These are phyloP conservation scores for Peronosclerospora sorghi DNA, from an alignment of 352 stramenopile genomes.

Conservation along the genomic window DNA sequence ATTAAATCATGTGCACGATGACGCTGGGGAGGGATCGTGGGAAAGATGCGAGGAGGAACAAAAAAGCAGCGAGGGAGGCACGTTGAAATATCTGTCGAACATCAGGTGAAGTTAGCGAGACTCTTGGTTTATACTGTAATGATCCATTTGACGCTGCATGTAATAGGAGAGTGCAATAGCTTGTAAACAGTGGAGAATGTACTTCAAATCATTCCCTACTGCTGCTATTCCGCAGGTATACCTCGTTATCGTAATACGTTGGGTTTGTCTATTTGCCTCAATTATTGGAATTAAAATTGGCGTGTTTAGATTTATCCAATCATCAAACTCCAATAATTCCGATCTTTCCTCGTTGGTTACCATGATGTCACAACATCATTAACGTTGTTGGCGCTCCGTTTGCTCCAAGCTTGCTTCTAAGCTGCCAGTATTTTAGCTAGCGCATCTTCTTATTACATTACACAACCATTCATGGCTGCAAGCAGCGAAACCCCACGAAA, in stretches of 20 bases:
- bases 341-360: conserved; percentile 25
- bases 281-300: no score
- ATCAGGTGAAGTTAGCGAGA: conserved; percentile 2
- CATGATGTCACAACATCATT: conserved; percentile 17
- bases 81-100: conserved; percentile 6
- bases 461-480: conserved; percentile 12
- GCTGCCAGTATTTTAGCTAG: conserved; percentile 1
- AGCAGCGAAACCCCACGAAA: conserved; percentile 14
- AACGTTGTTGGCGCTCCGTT: conserved; percentile 4
- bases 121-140: not conserved
- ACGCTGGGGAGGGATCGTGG: conserved; percentile 5
- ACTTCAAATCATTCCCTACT: not conserved
- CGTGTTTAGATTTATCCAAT: conserved; percentile 7
- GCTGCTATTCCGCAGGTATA: not conserved
- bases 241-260: conserved; percentile 7
- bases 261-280: not conserved
- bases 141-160: conserved; percentile 12
- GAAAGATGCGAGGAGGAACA: conserved; percentile 14
- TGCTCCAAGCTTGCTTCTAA: not conserved
- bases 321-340: not conserved
- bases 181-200: not conserved
- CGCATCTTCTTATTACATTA: not conserved
- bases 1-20: conserved; percentile 12
- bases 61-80: conserved; percentile 6
- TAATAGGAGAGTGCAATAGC: conserved; percentile 1